Evolutionary conservation across 768 basidiomycete species (phyloP).

Genomic region (Coprinopsis cinerea): DNA sequence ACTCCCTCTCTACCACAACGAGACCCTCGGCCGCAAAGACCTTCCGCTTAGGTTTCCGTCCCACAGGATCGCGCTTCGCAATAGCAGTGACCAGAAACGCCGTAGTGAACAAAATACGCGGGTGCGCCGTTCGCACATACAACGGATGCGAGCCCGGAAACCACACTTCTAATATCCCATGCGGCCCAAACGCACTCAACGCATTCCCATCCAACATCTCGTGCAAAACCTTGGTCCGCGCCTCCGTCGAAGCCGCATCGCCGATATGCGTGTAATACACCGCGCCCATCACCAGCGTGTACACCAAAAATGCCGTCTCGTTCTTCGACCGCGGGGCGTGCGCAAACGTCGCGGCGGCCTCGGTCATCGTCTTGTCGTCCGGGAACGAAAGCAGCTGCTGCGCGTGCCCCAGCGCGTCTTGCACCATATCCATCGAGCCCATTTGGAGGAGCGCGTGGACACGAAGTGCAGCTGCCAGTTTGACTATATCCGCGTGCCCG

Average conservation of each 20-base stretch:
- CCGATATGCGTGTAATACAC: slow-evolving; percentile 60
- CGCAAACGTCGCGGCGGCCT: slow-evolving; percentile 7
- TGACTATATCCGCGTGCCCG: slow-evolving; percentile 36
- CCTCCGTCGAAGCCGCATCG: slow-evolving; percentile 37
- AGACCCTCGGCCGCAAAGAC: slow-evolving; percentile 65
- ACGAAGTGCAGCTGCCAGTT: slow-evolving; percentile 50
- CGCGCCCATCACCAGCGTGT: slow-evolving; percentile 57
- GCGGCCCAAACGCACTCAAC: slow-evolving; percentile 28
- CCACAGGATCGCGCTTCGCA: slow-evolving; percentile 68
- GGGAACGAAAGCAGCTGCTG: slow-evolving; percentile 42
- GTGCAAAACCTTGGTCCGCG: slow-evolving; percentile 54
- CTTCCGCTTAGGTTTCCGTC: slow-evolving; percentile 66
- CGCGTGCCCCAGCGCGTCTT: slow-evolving; percentile 38
- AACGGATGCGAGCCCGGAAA: slow-evolving; percentile 39
- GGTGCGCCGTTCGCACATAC: slow-evolving; percentile 58
- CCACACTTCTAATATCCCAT: slow-evolving; percentile 27
- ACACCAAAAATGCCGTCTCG: slow-evolving; percentile 36
- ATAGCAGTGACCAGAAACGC: slow-evolving; percentile 62
- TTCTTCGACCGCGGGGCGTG: slow-evolving; percentile 13
- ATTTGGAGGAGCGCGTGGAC: slow-evolving; percentile 50
- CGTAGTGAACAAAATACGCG: slow-evolving; percentile 55
- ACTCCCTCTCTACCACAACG: slow-evolving; percentile 41
- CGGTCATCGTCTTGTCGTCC: slow-evolving; percentile 6
- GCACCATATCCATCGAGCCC: slow-evolving; percentile 48
- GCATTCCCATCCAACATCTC: slow-evolving; percentile 59